These are phyloP conservation scores for Penicillium sp. DNA, from an alignment of 2,329 filamentous ascomycete genomes.

Conservation along the genomic window DNA sequence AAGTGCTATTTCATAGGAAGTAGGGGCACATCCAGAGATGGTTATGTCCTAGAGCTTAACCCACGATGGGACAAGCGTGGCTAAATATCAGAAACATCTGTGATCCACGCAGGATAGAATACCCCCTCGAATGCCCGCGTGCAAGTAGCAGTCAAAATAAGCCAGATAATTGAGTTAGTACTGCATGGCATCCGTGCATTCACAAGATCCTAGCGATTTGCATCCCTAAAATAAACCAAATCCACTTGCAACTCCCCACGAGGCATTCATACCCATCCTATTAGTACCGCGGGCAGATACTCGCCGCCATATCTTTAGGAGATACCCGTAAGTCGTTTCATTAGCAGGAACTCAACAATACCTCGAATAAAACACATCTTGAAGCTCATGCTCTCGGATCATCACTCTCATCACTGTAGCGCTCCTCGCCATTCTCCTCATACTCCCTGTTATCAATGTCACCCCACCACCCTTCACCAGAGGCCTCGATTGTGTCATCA, in stretches of 20 bases:
- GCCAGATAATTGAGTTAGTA: no score
- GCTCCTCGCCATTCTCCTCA: neutral
- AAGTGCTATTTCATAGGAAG: no score
- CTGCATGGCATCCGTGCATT: neutral
- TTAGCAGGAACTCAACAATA: neutral
- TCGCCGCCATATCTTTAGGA: neutral
- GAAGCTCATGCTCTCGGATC: neutral
- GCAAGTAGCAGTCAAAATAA: no score
- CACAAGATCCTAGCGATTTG: neutral
- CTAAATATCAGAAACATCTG: neutral
- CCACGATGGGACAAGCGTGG: neutral
- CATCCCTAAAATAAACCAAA: neutral
- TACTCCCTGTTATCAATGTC: neutral
- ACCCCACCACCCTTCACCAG: neutral
- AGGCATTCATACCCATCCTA: neutral
- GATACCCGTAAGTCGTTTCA: neutral
- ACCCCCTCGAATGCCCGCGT: neutral
- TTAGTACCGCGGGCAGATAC: neutral
- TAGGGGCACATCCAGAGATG: no score
- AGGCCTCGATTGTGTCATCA: neutral
- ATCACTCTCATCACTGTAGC: neutral
- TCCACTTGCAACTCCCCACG: neutral
- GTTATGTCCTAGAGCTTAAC: neutral
- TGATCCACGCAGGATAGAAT: neutral
- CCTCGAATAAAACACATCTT: neutral